Percentiles rank a stretch among this genome's conserved stretches.
Conservation (phyloP, 176 grass and related monocot species). For the Thinopyrum elongatum region DNA sequence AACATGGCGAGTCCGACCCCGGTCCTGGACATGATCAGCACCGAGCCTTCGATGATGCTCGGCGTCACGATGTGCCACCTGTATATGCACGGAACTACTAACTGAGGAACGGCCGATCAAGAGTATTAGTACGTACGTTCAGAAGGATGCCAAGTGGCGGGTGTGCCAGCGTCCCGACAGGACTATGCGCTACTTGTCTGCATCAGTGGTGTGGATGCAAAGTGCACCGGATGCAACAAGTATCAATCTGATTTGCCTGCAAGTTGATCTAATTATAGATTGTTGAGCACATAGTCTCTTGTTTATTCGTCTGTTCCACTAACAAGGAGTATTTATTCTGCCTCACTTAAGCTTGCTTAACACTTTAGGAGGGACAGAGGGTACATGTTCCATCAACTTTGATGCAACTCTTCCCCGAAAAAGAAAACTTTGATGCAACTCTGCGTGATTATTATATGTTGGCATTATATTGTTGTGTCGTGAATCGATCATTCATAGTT, state of each 20-base stretch:
- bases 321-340: not conserved
- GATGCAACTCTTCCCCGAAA: too few species aligned
- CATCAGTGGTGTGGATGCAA: too few species aligned
- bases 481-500: not conserved
- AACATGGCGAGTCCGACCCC: constrained; percentile 82
- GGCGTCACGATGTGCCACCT: constrained; percentile 87
- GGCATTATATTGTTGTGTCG: not conserved
- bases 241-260: not conserved
- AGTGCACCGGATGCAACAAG: too few species aligned
- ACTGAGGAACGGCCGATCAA: not conserved
- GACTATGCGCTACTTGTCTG: too few species aligned
- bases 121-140: not conserved
- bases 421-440: not conserved
- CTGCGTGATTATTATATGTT: not conserved
- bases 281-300: not conserved
- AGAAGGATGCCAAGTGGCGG: not conserved
- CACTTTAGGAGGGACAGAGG: not conserved
- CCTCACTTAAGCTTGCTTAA: not conserved
- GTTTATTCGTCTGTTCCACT: not conserved
- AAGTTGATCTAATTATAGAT: not conserved
- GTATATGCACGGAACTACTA: not conserved
- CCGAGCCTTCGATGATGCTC: constrained; percentile 65
- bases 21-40: constrained; percentile 75
- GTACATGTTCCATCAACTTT: not conserved
- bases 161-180: not conserved